Conservation (phyloP, 148 eudicot species). For the Agrostemma githago region DNA sequence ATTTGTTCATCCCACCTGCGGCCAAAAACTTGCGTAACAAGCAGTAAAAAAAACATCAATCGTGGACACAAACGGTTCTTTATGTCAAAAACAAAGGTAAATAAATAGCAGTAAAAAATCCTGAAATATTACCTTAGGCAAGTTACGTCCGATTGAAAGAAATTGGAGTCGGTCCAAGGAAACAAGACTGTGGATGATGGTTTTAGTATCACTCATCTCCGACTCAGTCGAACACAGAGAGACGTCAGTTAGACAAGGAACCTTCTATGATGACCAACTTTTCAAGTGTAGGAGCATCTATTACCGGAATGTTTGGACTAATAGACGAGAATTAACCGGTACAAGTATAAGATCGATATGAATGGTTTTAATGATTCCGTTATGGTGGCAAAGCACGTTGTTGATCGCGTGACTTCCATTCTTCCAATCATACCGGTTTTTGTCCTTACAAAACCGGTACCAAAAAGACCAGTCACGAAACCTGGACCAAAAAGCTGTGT, state of each 20-base stretch:
- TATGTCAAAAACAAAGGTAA: background rate
- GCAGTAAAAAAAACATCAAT: background rate
- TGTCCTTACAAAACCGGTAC: background rate
- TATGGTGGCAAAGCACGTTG: background rate
- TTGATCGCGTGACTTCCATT: background rate
- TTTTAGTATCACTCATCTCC: background rate
- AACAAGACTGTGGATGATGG: background rate
- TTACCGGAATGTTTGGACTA: background rate
- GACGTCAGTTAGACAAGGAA: background rate
- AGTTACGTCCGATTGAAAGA: background rate
- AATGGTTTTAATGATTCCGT: background rate
- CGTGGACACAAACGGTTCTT: background rate
- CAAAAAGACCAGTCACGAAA: too few species aligned
- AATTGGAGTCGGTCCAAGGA: background rate
- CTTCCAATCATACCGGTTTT: too few species aligned
- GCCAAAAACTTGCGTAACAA: constrained; percentile 2
- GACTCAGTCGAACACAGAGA: background rate
- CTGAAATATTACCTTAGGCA: background rate
- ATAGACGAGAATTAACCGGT: background rate
- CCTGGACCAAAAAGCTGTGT: too few species aligned
- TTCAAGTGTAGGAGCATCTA: background rate
- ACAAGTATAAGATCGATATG: background rate
- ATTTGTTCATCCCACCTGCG: constrained; percentile 5
- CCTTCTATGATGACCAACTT: background rate
- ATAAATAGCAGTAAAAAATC: background rate